phyloP scores from a whole-genome alignment of 2,329 filamentous ascomycete species.

The Diaporthe humulicola region DNA sequence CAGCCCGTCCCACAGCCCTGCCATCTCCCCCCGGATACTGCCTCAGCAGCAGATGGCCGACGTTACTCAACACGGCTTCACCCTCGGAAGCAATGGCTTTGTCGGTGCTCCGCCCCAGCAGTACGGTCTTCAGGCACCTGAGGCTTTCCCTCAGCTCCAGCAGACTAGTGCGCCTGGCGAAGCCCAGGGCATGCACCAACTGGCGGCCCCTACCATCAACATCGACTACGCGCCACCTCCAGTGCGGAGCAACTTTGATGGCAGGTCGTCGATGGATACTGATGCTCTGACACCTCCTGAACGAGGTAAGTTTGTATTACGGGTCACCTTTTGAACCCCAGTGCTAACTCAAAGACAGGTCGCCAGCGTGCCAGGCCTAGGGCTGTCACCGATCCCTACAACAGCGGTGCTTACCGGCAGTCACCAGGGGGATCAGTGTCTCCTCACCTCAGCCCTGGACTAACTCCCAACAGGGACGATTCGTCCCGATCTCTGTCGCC shows the following conservation, averaged over 20 bases:
- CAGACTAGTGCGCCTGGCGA: conserved; percentile 60
- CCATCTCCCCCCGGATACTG: conserved; percentile 73
- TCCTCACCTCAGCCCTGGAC: conserved; percentile 62
- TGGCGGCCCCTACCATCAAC: conserved; percentile 94
- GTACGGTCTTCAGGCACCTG: conserved; percentile 58
- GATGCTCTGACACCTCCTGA: conserved; percentile 89
- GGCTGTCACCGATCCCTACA: conserved; percentile 73
- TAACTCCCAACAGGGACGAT: conserved; percentile 57
- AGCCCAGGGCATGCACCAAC: conserved; percentile 58
- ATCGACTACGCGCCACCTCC: conserved; percentile 90
- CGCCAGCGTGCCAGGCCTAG: conserved; percentile 64
- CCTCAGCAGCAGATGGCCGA: conserved; percentile 70
- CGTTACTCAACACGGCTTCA: conserved; percentile 63
- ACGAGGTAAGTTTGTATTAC: conserved; percentile 62
- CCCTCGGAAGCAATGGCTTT: conserved; percentile 59
- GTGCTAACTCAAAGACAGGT: conserved; percentile 49
- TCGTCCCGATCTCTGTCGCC: conserved; percentile 71
- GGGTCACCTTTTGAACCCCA: neutral
- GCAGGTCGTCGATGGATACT: conserved; percentile 75
- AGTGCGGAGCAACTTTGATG: conserved; percentile 74
- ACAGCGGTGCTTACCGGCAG: conserved; percentile 59
- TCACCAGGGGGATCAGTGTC: conserved; percentile 60
- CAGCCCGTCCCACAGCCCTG: conserved; percentile 82
- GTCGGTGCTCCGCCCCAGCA: conserved; percentile 52
- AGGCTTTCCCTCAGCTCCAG: conserved; percentile 66